Evolutionary conservation across 192 early-diverging fungal genomes (phyloP), one percentile per base, ranked within the genome.

Genomic region (Entophlyctis luteolus): DNA sequence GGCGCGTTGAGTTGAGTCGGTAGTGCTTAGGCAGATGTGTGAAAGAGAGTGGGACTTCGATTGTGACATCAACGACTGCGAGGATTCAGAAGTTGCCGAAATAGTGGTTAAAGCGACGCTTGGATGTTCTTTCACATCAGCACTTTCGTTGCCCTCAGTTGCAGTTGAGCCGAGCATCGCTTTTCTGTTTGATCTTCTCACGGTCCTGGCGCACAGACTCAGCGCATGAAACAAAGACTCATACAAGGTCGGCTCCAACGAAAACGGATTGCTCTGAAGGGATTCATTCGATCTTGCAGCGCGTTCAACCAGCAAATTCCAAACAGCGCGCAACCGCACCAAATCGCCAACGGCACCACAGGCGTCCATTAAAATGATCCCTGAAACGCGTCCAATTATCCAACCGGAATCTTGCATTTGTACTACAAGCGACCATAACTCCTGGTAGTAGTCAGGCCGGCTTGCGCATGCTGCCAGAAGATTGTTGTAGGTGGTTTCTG

Each of bases 361-460:
- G 1, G 84, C 88, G 70, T 84, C 77, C 18, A 98, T 69, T 22
- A 98, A 60, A 0, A 89, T 90, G 70, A 91, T 91, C 82, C 88
- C 95, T 0, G 93, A 93, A 62, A 84, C 74, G 33, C 76, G 68
- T 73, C 91, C 87, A 0, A 93, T 91, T 59, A 81, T 71, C 70
- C 93, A 92, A n/a, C 92, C 93, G 56, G 89, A 77, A 18, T 84
- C 84, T 35, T 79, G 77, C 94, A 98, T 96, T 57, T 95, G 88
- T 29, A 87, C 80, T 29, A 94, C 74, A 14, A 97, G 67, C 6
- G 74, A 77, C 66, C 93, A 94, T 1, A 90, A 86, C 65, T 95
- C 91, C 38, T 80, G 67, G 76, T 90, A 94, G 74, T 95, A 98
- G 60, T 93, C 90, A 0, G 80, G 75, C 33, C 93, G 79, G 59